These are phyloP conservation scores for Kwoniella europaea DNA, from an alignment of 768 basidiomycete species.

Conservation along the genomic window DNA sequence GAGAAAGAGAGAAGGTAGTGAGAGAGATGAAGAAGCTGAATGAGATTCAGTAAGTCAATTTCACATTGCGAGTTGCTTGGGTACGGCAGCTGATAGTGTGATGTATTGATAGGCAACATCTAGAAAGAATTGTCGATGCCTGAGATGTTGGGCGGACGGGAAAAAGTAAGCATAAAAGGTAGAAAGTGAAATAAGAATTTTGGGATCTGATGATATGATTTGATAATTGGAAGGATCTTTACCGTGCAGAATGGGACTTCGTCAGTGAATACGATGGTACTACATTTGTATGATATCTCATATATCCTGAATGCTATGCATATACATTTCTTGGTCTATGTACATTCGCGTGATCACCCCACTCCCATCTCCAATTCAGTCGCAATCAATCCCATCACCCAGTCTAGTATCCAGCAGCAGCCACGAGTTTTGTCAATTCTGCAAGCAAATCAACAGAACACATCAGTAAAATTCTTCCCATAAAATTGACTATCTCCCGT, in stretches of 20 bases:
- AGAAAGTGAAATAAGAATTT: too few species aligned
- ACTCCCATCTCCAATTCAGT: not conserved
- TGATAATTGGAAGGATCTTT: too few species aligned
- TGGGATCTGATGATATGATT: too few species aligned
- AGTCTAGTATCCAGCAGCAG: slow-evolving; percentile 51
- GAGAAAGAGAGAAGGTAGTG: slow-evolving; percentile 5
- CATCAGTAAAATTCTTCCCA: not conserved
- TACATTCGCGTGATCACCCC: slow-evolving; percentile 3
- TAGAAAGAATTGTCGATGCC: not conserved
- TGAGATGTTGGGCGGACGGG: too few species aligned
- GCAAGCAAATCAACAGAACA: not conserved
- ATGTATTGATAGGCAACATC: not conserved
- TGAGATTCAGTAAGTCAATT: slow-evolving; percentile 7
- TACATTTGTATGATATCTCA: not conserved
- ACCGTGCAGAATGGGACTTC: too few species aligned
- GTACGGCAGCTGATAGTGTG: not conserved
- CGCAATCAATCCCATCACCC: too few species aligned
- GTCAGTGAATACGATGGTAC: too few species aligned
- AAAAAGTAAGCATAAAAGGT: too few species aligned
- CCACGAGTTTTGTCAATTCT: slow-evolving; percentile 58
- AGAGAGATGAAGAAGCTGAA: slow-evolving; percentile 10
- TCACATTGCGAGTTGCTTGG: too few species aligned
- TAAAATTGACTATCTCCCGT: too few species aligned
- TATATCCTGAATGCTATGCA: slow-evolving; percentile 11
- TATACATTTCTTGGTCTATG: slow-evolving; percentile 1